phyloP scores from a whole-genome alignment of 2,329 filamentous ascomycete species.

The Didymella pinodella region DNA sequence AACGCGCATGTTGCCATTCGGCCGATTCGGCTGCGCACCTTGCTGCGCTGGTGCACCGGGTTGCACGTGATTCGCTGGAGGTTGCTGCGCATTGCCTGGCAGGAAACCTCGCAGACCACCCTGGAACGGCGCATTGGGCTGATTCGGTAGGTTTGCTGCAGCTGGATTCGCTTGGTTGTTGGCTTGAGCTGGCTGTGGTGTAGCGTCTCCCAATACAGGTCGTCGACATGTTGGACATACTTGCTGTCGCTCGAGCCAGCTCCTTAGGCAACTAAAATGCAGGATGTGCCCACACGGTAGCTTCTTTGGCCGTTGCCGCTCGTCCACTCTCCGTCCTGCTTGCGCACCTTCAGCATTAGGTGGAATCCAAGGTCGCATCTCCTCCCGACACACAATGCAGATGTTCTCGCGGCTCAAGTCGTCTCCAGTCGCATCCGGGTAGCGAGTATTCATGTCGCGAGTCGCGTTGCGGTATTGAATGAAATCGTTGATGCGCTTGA shows the following conservation, averaged over 20 bases:
- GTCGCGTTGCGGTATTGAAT: conserved; percentile 90
- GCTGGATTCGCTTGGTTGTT: conserved; percentile 39
- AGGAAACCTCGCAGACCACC: conserved; percentile 33
- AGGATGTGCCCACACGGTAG: conserved; percentile 95
- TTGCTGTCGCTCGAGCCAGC: conserved; percentile 97
- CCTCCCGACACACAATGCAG: conserved; percentile 96
- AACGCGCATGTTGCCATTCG: conserved; percentile 45
- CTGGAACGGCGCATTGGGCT: conserved; percentile 24
- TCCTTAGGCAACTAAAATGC: conserved; percentile 92
- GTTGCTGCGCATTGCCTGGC: conserved; percentile 30
- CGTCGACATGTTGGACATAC: conserved; percentile 94
- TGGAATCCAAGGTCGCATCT: conserved; percentile 83
- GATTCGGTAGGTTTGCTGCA: conserved; percentile 31
- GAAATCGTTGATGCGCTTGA: conserved; percentile 87
- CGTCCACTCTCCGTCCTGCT: conserved; percentile 65
- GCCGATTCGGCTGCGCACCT: conserved; percentile 31
- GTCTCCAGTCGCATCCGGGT: conserved; percentile 87
- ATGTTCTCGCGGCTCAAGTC: conserved; percentile 88
- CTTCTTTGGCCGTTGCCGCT: conserved; percentile 90
- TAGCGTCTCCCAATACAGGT: conserved; percentile 68
- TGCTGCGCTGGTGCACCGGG: conserved; percentile 30
- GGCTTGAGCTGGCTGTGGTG: conserved; percentile 36
- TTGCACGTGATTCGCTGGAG: conserved; percentile 34
- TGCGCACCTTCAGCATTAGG: conserved; percentile 53
- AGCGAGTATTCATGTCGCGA: conserved; percentile 88